phyloP scores from a whole-genome alignment of 441 rosid genomes.

The Erodium moschatum region DNA sequence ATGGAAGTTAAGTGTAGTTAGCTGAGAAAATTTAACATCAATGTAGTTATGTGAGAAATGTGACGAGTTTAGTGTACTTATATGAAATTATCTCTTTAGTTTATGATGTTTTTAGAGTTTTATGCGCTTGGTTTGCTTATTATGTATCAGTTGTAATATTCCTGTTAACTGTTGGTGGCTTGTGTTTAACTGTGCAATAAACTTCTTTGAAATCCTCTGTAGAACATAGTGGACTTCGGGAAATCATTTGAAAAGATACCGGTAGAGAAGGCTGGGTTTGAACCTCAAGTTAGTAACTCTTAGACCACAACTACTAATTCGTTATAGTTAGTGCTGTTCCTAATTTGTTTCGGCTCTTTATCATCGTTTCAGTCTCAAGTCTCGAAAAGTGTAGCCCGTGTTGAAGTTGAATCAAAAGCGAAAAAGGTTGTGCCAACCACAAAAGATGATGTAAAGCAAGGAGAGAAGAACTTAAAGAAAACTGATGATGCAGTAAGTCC shows the following conservation, averaged over 20 bases:
- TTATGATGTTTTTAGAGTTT: background rate
- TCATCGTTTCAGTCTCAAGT: constrained; percentile 26
- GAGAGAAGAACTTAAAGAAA: constrained; percentile 35
- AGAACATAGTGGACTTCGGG: constrained; percentile 47
- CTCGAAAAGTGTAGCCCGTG: constrained; percentile 29
- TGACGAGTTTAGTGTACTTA: too few species aligned
- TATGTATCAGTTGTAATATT: background rate
- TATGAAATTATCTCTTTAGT: too few species aligned
- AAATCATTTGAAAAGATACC: constrained; percentile 41
- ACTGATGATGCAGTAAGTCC: constrained; percentile 40
- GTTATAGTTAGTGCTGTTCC: background rate
- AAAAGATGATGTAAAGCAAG: constrained; percentile 39
- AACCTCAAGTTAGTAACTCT: constrained; percentile 24
- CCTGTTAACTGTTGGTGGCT: background rate
- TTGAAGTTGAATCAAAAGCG: constrained; percentile 38
- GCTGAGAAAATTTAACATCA: too few species aligned
- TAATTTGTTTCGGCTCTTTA: constrained; percentile 11
- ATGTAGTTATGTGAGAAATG: too few species aligned
- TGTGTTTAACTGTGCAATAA: constrained; percentile 2
- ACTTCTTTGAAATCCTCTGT: constrained; percentile 20
- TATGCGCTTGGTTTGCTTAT: background rate
- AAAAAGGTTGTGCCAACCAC: constrained; percentile 35
- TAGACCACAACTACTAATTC: background rate
- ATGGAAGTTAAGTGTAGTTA: too few species aligned
- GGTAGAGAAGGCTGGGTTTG: constrained; percentile 49